These are phyloP conservation scores for Lasiosphaeria hispida DNA, from an alignment of 495 filamentous ascomycete species.

Conservation along the genomic window DNA sequence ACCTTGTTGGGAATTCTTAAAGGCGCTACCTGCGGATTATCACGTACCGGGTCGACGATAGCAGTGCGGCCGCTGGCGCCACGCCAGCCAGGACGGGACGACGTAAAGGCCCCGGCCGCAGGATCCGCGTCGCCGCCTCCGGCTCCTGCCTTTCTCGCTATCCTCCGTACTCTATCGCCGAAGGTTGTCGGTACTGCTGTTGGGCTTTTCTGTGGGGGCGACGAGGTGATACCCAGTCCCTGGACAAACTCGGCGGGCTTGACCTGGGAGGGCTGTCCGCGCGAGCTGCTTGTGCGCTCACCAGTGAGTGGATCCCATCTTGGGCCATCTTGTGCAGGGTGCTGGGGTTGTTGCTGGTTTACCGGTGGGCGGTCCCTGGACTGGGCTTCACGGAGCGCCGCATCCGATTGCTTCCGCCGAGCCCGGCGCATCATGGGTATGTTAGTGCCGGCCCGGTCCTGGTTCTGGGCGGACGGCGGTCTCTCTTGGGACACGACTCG, in stretches of 20 bases:
- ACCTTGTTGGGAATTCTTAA: slow-evolving; percentile 47
- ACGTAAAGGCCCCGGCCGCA: slow-evolving; percentile 32
- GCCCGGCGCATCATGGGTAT: slow-evolving; percentile 53
- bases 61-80: slow-evolving; percentile 52
- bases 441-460: slow-evolving; percentile 32
- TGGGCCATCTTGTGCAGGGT: slow-evolving; percentile 29
- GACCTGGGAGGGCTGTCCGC: slow-evolving; percentile 45
- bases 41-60: slow-evolving; percentile 47
- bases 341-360: slow-evolving; percentile 21
- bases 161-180: slow-evolving; percentile 46
- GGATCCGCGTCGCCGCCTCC: slow-evolving; percentile 27
- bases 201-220: slow-evolving; percentile 22
- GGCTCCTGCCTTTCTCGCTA: slow-evolving; percentile 35
- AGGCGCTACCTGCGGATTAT: slow-evolving; percentile 40
- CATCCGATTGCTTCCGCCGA: slow-evolving; percentile 42
- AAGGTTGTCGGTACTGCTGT: slow-evolving; percentile 29
- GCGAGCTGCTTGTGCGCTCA: slow-evolving; percentile 45
- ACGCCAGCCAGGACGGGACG: slow-evolving; percentile 49
- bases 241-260: slow-evolving; percentile 46
- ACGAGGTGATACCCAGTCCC: slow-evolving; percentile 33
- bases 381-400: slow-evolving; percentile 34
- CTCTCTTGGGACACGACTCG: slow-evolving; percentile 7
- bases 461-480: slow-evolving; percentile 15
- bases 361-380: slow-evolving; percentile 29
- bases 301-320: slow-evolving; percentile 51